A percentile compares a stretch with the other conserved stretches of the same genome.
Conservation (phyloP, 148 eudicot genomes). For the Cornus controversa region DNA sequence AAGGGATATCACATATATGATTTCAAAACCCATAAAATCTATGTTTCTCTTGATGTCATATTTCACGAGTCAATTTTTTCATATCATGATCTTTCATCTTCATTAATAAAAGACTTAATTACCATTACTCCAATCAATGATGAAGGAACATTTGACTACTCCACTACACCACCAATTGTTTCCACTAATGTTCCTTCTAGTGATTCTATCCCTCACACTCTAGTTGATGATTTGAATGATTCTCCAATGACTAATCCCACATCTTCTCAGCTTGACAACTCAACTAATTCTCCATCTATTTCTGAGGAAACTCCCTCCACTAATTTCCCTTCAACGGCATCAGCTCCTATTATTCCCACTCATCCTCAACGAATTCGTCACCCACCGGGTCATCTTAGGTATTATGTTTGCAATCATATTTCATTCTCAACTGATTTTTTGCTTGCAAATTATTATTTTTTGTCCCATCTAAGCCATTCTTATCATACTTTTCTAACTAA, state of each 20-base stretch:
- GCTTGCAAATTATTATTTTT: not conserved
- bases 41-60: not conserved
- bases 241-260: not conserved
- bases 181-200: too few relatives aligned
- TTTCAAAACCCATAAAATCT: too few relatives aligned
- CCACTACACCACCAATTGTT: too few relatives aligned
- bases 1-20: too few relatives aligned
- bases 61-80: constrained; percentile 1
- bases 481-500: not conserved
- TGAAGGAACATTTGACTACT: not conserved
- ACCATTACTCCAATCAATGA: not conserved
- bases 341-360: too few relatives aligned
- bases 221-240: constrained; percentile 1
- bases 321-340: too few relatives aligned
- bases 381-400: not conserved
- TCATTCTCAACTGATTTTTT: not conserved
- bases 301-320: too few relatives aligned
- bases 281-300: too few relatives aligned
- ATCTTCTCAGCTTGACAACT: too few relatives aligned
- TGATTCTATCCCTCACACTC: not conserved
- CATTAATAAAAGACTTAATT: too few relatives aligned
- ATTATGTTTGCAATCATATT: constrained; percentile 1
- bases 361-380: not conserved
- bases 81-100: constrained; percentile 1
- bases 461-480: constrained; percentile 1